These are phyloP conservation scores for Hemisphaericaspora subhashii DNA, from an alignment of 1,139 yeast genomes.

Conservation along the genomic window DNA sequence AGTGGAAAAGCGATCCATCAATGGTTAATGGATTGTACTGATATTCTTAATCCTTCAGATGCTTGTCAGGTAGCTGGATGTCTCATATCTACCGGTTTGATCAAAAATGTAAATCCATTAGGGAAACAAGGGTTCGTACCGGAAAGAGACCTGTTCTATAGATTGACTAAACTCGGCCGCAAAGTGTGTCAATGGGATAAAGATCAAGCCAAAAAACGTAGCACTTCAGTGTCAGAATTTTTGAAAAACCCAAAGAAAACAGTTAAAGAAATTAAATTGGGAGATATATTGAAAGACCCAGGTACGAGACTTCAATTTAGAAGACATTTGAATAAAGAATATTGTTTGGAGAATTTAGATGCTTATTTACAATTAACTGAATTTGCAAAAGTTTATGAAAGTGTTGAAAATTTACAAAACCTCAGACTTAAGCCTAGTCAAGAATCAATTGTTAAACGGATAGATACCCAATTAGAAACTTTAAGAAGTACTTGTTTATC, in stretches of 20 bases:
- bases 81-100: conserved; percentile 50
- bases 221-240: not conserved
- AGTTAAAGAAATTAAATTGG: conserved; percentile 25
- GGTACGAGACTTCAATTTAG: conserved; percentile 72
- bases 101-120: conserved; percentile 27
- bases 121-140: not conserved
- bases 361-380: conserved; percentile 62
- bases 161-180: conserved; percentile 10
- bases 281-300: conserved; percentile 66
- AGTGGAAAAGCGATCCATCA: conserved; percentile 80
- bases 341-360: conserved; percentile 74
- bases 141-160: conserved; percentile 8
- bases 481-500: conserved; percentile 49
- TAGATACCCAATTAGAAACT: conserved; percentile 12
- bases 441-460: conserved; percentile 9
- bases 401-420: conserved; percentile 17
- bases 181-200: conserved; percentile 13
- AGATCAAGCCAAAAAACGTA: not conserved
- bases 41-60: conserved; percentile 56
- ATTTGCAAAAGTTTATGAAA: conserved; percentile 25
- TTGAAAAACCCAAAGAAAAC: not conserved
- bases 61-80: conserved; percentile 62
- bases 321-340: conserved; percentile 59
- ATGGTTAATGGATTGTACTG: conserved; percentile 91
- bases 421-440: conserved; percentile 2